Evolutionary conservation across 306 rosid species (phyloP), one percentile per base, ranked within the genome.

Genomic region (Potentilla sterilis): DNA sequence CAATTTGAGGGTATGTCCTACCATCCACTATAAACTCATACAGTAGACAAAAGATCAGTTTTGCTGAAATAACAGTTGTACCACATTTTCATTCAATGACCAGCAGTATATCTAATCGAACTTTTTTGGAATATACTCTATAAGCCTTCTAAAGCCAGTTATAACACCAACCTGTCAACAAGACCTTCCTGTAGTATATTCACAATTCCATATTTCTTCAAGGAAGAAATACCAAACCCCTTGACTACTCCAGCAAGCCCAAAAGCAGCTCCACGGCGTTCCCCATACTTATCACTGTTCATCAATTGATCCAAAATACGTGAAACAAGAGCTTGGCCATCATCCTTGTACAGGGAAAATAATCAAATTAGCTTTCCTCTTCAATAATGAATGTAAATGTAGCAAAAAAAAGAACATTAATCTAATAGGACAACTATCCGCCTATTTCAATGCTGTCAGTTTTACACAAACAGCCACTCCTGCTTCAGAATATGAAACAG

Each of bases 211-310:
- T 88, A 83, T 88, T 92, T 90, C 87, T 92, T 95, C 90, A 95
- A 85, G 81, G 86, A 86, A 48, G 97, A 79, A 70, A 95, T 79
- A 69, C 99, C 96, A 72, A 95, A 92, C 77, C 99, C 97, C 82
- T 95, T 95, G 24, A 92, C 97, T 77, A 92, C 87, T 77, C 99
- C 97, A 38, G 99, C 96, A 72, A 95, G 96, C 59, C 99, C 99
- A 85, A 92, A 95, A 67, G 99, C 99, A 35, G 99, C 99, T 75
- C 97, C 99, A 32, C 99, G 96, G 5, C 97, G 97, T 66, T 90
- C 99, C 66, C 99, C 99, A 84, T 90, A 95, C 75, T 90, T 95
- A 37, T 92, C 97, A 73, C 97, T 86, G 86, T 90, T 92, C 97
- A 92, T 87, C 85, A 95, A 61, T 81, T 87, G 91, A 90, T 92